Percentiles rank a stretch among this genome's conserved stretches.
Evolutionary conservation across 495 filamentous ascomycete species (phyloP).

Genomic region (Trichoderma gamsii): DNA sequence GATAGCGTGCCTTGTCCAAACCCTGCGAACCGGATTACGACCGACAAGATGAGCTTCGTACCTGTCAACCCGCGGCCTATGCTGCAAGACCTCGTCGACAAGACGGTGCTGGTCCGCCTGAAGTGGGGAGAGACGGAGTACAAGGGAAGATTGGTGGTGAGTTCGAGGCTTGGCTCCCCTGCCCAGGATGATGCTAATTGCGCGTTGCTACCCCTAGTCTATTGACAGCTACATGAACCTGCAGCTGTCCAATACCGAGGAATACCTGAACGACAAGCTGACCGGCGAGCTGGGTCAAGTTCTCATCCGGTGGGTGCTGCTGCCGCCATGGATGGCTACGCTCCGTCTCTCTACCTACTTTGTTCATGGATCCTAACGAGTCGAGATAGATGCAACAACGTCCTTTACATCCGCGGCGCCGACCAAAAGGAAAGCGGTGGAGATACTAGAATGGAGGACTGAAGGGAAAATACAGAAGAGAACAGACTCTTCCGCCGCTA

Average conservation of each 20-base stretch:
- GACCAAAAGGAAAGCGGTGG: constrained; percentile 47
- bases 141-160: constrained; percentile 72
- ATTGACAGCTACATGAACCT: constrained; percentile 99
- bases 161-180: constrained; percentile 24
- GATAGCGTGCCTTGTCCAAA: constrained; percentile 8
- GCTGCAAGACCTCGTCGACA: constrained; percentile 84
- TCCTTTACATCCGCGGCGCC: constrained; percentile 78
- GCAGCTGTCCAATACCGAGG: constrained; percentile 80
- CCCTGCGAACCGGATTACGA: not conserved
- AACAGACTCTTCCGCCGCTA: not conserved
- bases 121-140: constrained; percentile 99
- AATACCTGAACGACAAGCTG: constrained; percentile 83
- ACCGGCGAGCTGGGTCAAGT: constrained; percentile 82
- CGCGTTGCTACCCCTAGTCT: constrained; percentile 30
- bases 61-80: constrained; percentile 88
- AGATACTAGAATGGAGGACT: constrained; percentile 60
- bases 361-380: not conserved
- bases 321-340: no score
- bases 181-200: not conserved
- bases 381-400: constrained; percentile 75
- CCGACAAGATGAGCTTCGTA: constrained; percentile 51
- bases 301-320: constrained; percentile 65
- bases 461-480: constrained; percentile 22
- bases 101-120: constrained; percentile 80
- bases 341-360: constrained; percentile 16